A percentile compares a stretch with the other conserved stretches of the same genome.
These are phyloP conservation scores for Gloeopeniophorella convolvens DNA, from an alignment of 768 basidiomycete species.

Conservation along the genomic window DNA sequence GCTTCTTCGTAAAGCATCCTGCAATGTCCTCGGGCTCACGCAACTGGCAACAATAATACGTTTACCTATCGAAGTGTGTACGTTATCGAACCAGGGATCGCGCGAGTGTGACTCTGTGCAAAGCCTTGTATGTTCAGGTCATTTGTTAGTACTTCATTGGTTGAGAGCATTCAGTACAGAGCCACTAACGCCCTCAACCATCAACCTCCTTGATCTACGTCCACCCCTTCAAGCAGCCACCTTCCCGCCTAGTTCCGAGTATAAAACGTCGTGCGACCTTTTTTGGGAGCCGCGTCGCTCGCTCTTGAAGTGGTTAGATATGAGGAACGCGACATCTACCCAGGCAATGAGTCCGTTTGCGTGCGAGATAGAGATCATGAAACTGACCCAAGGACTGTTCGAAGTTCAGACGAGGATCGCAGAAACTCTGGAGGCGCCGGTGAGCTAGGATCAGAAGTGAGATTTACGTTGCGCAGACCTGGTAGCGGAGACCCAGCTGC, in stretches of 20 bases:
- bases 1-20: too few species aligned
- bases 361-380: too few species aligned
- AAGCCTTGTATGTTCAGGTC: too few species aligned
- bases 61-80: too few species aligned
- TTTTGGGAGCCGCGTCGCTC: constrained; percentile 34
- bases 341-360: not conserved
- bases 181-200: too few species aligned
- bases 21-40: too few species aligned
- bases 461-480: constrained; percentile 38
- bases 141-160: too few species aligned
- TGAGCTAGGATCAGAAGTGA: not conserved
- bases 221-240: constrained; percentile 11
- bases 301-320: constrained; percentile 75
- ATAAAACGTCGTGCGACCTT: constrained; percentile 25
- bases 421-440: constrained; percentile 55
- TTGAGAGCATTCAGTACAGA: too few species aligned
- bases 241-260: constrained; percentile 28
- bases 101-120: too few species aligned
- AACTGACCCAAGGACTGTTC: constrained; percentile 85
- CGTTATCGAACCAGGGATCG: too few species aligned
- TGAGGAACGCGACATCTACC: constrained; percentile 76
- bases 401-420: constrained; percentile 90
- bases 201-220: too few species aligned
- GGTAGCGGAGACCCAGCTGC: constrained; percentile 84
- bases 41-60: too few species aligned